A percentile compares a stretch with the other conserved stretches of the same genome.
Conservation (phyloP, 352 stramenopile species). For the Pythium scleroteichum region DNA sequence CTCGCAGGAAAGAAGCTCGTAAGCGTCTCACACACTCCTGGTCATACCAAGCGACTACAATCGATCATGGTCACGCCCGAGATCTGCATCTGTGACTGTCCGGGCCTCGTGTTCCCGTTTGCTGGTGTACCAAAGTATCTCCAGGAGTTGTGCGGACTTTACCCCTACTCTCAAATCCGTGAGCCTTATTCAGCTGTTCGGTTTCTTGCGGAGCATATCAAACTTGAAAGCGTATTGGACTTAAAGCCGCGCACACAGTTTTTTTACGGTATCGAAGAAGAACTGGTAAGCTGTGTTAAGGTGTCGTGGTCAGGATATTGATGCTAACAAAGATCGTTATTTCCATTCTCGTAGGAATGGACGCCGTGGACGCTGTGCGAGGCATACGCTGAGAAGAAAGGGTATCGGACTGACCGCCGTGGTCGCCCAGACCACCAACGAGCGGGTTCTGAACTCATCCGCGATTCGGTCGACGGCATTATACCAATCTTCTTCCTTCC, state of each 20-base stretch:
- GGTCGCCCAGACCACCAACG: slow-evolving; percentile 82
- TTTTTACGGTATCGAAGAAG: slow-evolving; percentile 78
- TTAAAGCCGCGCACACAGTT: slow-evolving; percentile 70
- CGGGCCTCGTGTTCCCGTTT: slow-evolving; percentile 85
- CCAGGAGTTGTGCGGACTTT: slow-evolving; percentile 81
- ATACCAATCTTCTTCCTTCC: slow-evolving; percentile 81
- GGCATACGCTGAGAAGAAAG: slow-evolving; percentile 82
- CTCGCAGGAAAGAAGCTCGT: slow-evolving; percentile 87
- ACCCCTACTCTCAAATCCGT: slow-evolving; percentile 87
- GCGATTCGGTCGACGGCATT: slow-evolving; percentile 81
- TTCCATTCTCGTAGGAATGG: slow-evolving; percentile 61
- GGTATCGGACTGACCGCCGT: slow-evolving; percentile 77
- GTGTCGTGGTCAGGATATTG: background rate
- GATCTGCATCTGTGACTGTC: slow-evolving; percentile 87
- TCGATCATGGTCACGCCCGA: slow-evolving; percentile 81
- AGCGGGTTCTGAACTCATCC: slow-evolving; percentile 76
- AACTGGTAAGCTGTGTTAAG: slow-evolving; percentile 43
- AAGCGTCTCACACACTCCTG: slow-evolving; percentile 84
- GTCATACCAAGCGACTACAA: slow-evolving; percentile 86
- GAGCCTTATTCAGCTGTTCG: slow-evolving; percentile 88
- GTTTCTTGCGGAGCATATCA: slow-evolving; percentile 79
- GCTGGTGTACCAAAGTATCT: slow-evolving; percentile 78
- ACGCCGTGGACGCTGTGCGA: slow-evolving; percentile 82
- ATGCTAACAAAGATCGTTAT: background rate
- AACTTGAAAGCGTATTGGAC: slow-evolving; percentile 67